Evolutionary conservation across 2,329 filamentous ascomycete genomes (phyloP).

Genomic region (Alternaria triticimaculans): DNA sequence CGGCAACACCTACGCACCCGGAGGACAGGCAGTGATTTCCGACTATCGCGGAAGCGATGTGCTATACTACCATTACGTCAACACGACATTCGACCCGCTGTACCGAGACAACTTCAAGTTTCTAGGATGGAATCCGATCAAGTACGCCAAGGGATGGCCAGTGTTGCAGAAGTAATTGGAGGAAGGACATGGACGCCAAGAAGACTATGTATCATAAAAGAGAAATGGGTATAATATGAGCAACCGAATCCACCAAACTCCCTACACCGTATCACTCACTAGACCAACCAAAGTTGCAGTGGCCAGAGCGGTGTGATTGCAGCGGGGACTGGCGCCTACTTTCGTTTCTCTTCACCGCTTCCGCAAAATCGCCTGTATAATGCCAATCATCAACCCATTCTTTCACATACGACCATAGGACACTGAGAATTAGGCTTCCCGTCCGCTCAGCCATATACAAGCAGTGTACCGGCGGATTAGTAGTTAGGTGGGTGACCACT

Average conservation of each 20-base stretch:
- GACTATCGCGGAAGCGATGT: constrained; percentile 12
- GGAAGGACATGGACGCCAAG: neutral
- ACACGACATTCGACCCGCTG: neutral
- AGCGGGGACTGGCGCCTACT: neutral
- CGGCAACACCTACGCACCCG: constrained; percentile 35
- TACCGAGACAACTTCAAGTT: neutral
- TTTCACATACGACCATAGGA: neutral
- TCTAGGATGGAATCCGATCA: neutral
- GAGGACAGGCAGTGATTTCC: constrained; percentile 24
- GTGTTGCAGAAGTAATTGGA: neutral
- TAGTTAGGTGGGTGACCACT: neutral
- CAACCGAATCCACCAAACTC: neutral
- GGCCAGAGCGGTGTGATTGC: neutral
- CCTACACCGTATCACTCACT: neutral
- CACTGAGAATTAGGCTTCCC: neutral
- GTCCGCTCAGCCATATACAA: neutral
- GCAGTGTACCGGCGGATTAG: neutral
- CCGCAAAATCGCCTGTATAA: fast-evolving
- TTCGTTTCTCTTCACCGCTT: fast-evolving
- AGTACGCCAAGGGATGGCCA: neutral
- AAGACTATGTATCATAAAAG: neutral
- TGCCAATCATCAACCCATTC: neutral
- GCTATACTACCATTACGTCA: constrained; percentile 28
- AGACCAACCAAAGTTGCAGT: too few species aligned
- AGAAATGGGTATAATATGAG: neutral